Conservation (phyloP, 2,329 filamentous ascomycete species). For the Seiridium cupressi region DNA sequence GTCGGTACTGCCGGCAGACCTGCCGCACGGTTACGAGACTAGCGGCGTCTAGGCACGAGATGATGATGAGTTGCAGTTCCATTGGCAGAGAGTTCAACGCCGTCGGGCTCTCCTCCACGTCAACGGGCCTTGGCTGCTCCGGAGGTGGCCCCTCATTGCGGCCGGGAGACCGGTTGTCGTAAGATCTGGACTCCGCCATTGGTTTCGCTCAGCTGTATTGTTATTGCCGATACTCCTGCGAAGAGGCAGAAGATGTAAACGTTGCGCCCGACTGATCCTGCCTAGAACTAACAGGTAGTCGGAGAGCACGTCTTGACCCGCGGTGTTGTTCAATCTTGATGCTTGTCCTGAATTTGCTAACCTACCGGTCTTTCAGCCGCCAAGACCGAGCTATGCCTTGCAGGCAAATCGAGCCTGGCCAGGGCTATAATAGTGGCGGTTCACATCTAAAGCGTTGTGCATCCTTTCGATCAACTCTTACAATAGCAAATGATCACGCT, state of each 20-base stretch:
- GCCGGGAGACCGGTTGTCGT: no score
- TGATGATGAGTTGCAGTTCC: slow-evolving; percentile 25
- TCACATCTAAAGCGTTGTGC: no score
- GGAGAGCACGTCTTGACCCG: neutral
- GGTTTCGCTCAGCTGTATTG: no score
- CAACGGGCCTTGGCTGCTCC: neutral
- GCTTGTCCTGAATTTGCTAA: neutral
- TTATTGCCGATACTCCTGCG: no score
- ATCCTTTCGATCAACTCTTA: no score
- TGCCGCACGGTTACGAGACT: slow-evolving; percentile 22
- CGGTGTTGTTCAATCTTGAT: neutral
- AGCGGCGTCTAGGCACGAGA: slow-evolving; percentile 21
- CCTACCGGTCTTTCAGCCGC: neutral
- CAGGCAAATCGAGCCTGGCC: neutral
- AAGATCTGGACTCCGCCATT: no score
- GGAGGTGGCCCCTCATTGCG: neutral
- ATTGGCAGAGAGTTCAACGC: slow-evolving; percentile 15
- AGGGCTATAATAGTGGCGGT: no score
- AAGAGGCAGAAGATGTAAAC: no score
- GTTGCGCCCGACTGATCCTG: no score
- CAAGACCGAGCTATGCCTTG: neutral
- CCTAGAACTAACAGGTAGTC: no score
- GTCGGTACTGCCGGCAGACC: slow-evolving; percentile 18
- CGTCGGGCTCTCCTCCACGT: neutral
- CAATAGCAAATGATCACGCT: no score